Evolutionary conservation across 202 grass and related monocot species (phyloP), one percentile per base, ranked within the genome.

Genomic region (Miscanthus sacchariflorus): DNA sequence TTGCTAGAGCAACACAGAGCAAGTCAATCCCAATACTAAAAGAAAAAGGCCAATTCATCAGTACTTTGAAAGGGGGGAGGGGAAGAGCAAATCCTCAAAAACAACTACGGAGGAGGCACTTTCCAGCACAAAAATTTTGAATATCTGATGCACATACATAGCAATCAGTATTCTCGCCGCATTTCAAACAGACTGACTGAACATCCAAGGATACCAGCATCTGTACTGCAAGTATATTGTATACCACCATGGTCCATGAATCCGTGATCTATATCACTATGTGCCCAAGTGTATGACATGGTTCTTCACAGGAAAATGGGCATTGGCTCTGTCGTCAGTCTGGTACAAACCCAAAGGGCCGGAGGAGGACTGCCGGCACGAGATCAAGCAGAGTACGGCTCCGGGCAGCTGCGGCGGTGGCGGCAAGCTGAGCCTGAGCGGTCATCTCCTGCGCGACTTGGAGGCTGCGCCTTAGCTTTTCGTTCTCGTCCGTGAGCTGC

Each of bases 401-500:
- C 68, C 67, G 24, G 2, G 10, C 64, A 5, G 36, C 50, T 40
- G n/a, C 13, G 0, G 68, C n/a, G 5, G 79, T 65, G 4, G 59
- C 65, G 2, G 65, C 27, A 7, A 43, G 46, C 58, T 92, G 79
- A 9, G 81, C 72, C 27, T 89, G 76, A 28, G 83, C 70, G 0
- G 67, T 76, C 12, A 84, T 83, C 52, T 85, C 86, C 79, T 84
- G 93, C 7, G 88, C 80, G 10, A 48, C 81, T 52, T 82, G 73
- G 1, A 93, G 76, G 58, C 89, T 76, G 35, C 23, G 56, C 79
- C 81, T 91, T 14, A 95, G 85, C 68, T 68, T 85, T 27, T 87
- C 70, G 28, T 92, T 94, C 90, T 95, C 92, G 43, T 61, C 85
- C 10, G 86, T 82, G 64, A 98, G 84, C 96, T 98, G 88, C 71